Evolutionary conservation across 345 rosid genomes (phyloP).

Genomic region (Citrus inodora): DNA sequence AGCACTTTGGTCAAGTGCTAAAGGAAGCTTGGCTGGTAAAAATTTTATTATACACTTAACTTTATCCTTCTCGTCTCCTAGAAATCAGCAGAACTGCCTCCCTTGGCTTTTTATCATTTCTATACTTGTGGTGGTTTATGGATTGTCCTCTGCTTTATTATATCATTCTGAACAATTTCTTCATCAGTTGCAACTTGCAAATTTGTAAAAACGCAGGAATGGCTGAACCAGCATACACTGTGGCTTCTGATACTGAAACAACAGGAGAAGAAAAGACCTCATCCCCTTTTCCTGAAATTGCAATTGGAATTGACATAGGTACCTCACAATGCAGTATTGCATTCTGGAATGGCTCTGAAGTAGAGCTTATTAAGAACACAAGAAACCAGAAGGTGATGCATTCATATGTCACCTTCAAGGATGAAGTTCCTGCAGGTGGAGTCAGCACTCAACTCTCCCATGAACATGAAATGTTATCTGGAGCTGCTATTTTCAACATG

Average conservation of each 20-base stretch:
- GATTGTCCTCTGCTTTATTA: neutral
- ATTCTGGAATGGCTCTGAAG: slow-evolving; percentile 80
- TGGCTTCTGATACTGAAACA: slow-evolving; percentile 81
- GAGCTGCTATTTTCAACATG: slow-evolving; percentile 87
- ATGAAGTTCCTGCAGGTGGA: slow-evolving; percentile 73
- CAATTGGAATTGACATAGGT: slow-evolving; percentile 85
- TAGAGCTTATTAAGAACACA: slow-evolving; percentile 70
- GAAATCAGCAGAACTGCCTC: neutral
- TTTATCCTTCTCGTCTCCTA: neutral
- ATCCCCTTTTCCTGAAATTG: slow-evolving; percentile 58
- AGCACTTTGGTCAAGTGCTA: neutral
- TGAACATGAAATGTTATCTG: slow-evolving; percentile 75
- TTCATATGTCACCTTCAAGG: slow-evolving; percentile 78
- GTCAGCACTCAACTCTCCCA: slow-evolving; percentile 66
- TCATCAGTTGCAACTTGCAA: neutral
- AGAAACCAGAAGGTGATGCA: slow-evolving; percentile 71
- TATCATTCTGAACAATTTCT: neutral
- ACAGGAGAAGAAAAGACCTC: slow-evolving; percentile 72
- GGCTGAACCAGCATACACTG: slow-evolving; percentile 77
- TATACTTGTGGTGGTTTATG: neutral
- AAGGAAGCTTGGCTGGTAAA: neutral
- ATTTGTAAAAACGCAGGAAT: slow-evolving; percentile 43
- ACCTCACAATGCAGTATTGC: slow-evolving; percentile 87
- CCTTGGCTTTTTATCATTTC: neutral
- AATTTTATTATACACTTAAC: neutral